Evolutionary conservation across 495 filamentous ascomycete genomes (phyloP).

Genomic region (Barbatosphaeria neglecta): DNA sequence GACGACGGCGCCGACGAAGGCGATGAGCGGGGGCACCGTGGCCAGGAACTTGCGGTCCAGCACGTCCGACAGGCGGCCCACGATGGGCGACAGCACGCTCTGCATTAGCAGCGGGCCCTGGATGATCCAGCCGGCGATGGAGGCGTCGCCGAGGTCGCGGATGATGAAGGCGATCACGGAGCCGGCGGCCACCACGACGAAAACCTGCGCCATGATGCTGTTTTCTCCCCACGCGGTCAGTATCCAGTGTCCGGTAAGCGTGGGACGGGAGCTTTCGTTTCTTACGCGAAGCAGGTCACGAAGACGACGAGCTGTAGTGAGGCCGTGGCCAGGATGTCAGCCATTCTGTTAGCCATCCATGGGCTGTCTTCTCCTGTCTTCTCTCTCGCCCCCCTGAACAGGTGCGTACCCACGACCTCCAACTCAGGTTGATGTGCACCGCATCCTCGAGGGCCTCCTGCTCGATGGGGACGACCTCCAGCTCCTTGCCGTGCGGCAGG

Average conservation of each 20-base stretch:
- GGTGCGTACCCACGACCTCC: constrained; percentile 24
- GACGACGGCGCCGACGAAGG: constrained; percentile 38
- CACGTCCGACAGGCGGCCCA: constrained; percentile 44
- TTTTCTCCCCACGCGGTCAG: background rate
- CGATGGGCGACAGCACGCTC: constrained; percentile 39
- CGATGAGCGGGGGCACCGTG: constrained; percentile 35
- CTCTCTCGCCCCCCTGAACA: background rate
- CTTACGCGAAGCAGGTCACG: constrained; percentile 27
- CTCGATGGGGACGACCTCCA: constrained; percentile 18
- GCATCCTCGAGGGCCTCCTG: constrained; percentile 16
- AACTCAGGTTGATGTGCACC: constrained; percentile 18
- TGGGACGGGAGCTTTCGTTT: too few species aligned
- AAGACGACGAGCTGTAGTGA: constrained; percentile 19
- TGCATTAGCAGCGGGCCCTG: constrained; percentile 45
- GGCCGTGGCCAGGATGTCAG: background rate
- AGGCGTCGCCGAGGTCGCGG: constrained; percentile 37
- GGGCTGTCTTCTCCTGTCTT: too few species aligned
- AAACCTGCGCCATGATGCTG: constrained; percentile 37
- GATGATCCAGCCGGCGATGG: constrained; percentile 43
- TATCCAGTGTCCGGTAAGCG: too few species aligned
- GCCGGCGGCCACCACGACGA: constrained; percentile 43
- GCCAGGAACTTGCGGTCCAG: constrained; percentile 41
- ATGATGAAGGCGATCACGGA: constrained; percentile 44
- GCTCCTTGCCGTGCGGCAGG: constrained; percentile 1
- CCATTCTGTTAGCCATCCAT: background rate